Evolutionary conservation across 208 protist genomes (phyloP).

Genomic region (Crithidia fasciculata): DNA sequence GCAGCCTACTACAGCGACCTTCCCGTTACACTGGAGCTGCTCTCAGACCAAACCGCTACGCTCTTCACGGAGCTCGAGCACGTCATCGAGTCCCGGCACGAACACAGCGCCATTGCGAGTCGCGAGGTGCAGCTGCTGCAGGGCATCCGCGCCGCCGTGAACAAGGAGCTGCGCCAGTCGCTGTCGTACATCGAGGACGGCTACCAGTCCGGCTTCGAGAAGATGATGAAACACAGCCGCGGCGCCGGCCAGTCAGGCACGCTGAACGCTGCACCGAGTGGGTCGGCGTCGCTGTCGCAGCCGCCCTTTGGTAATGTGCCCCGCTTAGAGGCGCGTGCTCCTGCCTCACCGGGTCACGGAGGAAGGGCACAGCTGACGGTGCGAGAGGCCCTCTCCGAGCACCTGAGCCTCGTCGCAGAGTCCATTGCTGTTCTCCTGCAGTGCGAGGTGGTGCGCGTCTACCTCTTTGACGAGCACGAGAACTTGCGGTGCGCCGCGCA

Average conservation of each 20-base stretch:
- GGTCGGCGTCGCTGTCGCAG: not conserved
- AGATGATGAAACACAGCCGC: conserved; percentile 39
- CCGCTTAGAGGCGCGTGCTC: not conserved
- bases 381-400: conserved; percentile 43
- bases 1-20: conserved; percentile 58
- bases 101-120: not conserved
- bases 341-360: not conserved
- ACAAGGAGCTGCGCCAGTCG: conserved; percentile 71
- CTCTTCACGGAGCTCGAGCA: conserved; percentile 75
- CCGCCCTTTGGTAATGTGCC: not conserved
- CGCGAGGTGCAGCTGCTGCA: conserved; percentile 48
- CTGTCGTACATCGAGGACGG: conserved; percentile 71
- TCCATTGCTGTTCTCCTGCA: conserved; percentile 72
- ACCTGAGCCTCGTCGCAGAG: conserved; percentile 75
- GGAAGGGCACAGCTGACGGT: not conserved
- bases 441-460: conserved; percentile 89
- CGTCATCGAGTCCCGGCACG: conserved; percentile 10
- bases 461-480: conserved; percentile 79
- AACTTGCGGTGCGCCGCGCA: conserved; percentile 71
- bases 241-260: conserved; percentile 1
- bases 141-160: conserved; percentile 57
- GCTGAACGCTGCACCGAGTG: not conserved
- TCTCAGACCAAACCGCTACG: conserved; percentile 64
- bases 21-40: conserved; percentile 61
- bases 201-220: conserved; percentile 78